These are phyloP conservation scores for Penicillium coffeae DNA, from an alignment of 495 filamentous ascomycete genomes.

Conservation along the genomic window DNA sequence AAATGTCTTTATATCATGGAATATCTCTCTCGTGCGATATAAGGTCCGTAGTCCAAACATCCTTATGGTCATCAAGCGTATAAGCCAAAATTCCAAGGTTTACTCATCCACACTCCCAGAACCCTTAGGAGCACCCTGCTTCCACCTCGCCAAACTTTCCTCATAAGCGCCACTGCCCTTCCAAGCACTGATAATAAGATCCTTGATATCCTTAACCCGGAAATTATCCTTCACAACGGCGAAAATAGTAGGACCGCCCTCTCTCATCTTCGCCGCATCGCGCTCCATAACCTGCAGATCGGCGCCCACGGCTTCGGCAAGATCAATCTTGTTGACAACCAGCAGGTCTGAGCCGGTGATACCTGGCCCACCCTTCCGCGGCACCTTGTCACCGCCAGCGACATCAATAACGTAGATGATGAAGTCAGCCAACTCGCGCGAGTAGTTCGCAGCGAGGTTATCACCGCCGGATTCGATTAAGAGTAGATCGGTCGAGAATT, in stretches of 20 bases:
- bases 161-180: conserved; percentile 75
- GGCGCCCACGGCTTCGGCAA: conserved; percentile 87
- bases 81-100: conserved; percentile 1
- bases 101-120: conserved; percentile 41
- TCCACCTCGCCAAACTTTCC: conserved; percentile 49
- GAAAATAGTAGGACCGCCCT: conserved; percentile 95
- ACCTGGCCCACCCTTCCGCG: conserved; percentile 90
- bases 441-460: conserved; percentile 96
- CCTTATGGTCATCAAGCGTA: background rate
- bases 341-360: conserved; percentile 93
- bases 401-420: conserved; percentile 99
- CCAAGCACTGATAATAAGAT: conserved; percentile 89
- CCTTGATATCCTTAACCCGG: conserved; percentile 78
- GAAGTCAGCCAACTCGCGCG: conserved; percentile 87
- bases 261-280: conserved; percentile 90
- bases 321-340: conserved; percentile 93
- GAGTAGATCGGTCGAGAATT: conserved; percentile 70
- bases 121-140: conserved; percentile 45
- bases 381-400: conserved; percentile 94
- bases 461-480: conserved; percentile 95
- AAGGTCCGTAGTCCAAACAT: background rate
- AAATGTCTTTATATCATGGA: conserved; percentile 13
- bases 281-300: conserved; percentile 93
- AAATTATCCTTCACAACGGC: conserved; percentile 92
- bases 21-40: background rate